Conservation (phyloP, 2,329 filamentous ascomycete genomes). For the Sporothrix variecibatus region DNA sequence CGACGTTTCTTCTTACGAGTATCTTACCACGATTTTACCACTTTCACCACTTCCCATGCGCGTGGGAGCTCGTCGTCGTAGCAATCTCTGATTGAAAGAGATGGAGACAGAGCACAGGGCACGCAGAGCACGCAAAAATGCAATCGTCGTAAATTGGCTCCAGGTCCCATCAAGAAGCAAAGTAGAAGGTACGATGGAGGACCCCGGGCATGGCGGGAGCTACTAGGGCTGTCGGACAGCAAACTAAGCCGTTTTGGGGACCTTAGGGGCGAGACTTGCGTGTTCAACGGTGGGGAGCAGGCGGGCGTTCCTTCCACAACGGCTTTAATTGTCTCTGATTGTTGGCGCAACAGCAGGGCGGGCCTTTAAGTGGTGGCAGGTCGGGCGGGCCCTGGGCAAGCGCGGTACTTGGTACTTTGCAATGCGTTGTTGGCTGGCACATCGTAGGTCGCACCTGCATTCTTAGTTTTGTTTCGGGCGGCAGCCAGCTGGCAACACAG, state of each 20-base stretch:
- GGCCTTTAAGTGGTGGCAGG: constrained; percentile 10
- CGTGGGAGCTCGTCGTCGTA: not conserved
- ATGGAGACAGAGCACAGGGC: not conserved
- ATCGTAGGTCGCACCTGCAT: not conserved
- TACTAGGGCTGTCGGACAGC: constrained; percentile 3
- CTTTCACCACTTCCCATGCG: not conserved
- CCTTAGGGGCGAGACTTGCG: constrained; percentile 5
- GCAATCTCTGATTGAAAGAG: not conserved
- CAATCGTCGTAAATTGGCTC: not conserved
- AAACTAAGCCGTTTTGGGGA: not conserved
- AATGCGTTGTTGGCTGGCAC: not conserved
- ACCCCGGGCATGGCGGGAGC: constrained; percentile 12
- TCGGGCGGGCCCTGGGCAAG: constrained; percentile 2
- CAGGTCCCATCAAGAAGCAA: not conserved
- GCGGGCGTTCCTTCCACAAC: constrained; percentile 1
- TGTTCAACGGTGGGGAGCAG: constrained; percentile 10
- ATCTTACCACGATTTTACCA: not conserved
- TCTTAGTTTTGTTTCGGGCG: not conserved
- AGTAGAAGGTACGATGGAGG: constrained; percentile 5
- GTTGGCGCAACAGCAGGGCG: constrained; percentile 12
- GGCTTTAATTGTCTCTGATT: not conserved
- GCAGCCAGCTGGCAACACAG: not conserved
- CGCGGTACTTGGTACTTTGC: constrained; percentile 4
- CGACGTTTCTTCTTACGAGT: not conserved
- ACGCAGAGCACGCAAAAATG: not conserved